Evolutionary conservation across 768 basidiomycete genomes (phyloP).

Genomic region (Rhizopogon vinicolor): DNA sequence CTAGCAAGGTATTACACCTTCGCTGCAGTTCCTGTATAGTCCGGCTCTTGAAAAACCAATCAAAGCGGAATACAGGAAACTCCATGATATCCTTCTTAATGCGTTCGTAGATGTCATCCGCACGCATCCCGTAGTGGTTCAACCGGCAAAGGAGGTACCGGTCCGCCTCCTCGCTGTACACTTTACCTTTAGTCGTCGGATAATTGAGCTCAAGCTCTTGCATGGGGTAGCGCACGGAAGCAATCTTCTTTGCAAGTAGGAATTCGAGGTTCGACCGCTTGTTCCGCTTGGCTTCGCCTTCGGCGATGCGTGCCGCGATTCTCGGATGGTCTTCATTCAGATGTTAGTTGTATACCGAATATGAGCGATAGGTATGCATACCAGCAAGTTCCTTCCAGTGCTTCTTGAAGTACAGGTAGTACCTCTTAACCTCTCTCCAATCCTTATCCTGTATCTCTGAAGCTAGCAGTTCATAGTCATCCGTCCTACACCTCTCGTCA

Average conservation of each 20-base stretch:
- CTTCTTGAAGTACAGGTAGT: constrained; percentile 83
- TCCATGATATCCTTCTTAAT: constrained; percentile 97
- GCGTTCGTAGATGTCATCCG: constrained; percentile 87
- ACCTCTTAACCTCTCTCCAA: constrained; percentile 68
- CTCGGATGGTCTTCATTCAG: constrained; percentile 62
- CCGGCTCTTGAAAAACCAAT: constrained; percentile 97
- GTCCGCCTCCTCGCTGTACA: constrained; percentile 96
- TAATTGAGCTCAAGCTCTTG: constrained; percentile 96
- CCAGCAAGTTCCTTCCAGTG: constrained; percentile 85
- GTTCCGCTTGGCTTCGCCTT: constrained; percentile 87
- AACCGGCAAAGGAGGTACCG: constrained; percentile 89
- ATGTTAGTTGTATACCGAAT: not conserved
- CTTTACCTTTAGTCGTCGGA: constrained; percentile 93
- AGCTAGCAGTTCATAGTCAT: constrained; percentile 64
- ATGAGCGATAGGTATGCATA: constrained; percentile 25
- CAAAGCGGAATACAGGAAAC: constrained; percentile 95
- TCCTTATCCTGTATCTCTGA: constrained; percentile 84
- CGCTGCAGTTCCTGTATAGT: constrained; percentile 86
- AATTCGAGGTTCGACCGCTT: constrained; percentile 78
- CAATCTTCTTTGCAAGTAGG: constrained; percentile 79
- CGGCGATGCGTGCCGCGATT: constrained; percentile 77
- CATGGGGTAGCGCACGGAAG: constrained; percentile 84
- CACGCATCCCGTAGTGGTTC: constrained; percentile 84
- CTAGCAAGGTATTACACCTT: constrained; percentile 80
- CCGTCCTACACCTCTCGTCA: constrained; percentile 40